Evolutionary conservation across 768 basidiomycete genomes (phyloP).

Genomic region (Macrocybe gigantea): DNA sequence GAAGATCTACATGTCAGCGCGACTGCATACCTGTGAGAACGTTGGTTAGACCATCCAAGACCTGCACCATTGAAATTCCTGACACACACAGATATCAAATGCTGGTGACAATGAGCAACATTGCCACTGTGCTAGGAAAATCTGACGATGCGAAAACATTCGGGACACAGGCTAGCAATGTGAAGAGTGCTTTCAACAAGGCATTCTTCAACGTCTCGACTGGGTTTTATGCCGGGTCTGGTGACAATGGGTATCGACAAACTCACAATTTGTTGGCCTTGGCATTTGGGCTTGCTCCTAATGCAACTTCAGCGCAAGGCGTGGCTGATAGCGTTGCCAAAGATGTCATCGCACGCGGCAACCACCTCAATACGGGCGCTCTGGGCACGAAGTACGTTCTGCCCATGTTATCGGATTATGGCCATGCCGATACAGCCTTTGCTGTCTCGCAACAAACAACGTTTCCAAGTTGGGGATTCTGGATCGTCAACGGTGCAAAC

Average conservation of each 20-base stretch:
- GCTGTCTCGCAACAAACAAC: conserved; percentile 21
- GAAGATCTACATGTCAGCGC: conserved; percentile 22
- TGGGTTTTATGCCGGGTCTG: conserved; percentile 18
- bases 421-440: conserved; percentile 18
- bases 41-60: background rate
- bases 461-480: conserved; percentile 24
- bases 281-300: conserved; percentile 16
- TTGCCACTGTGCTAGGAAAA: conserved; percentile 16
- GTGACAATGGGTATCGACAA: conserved; percentile 22
- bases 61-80: background rate
- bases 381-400: conserved; percentile 19
- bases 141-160: conserved; percentile 17
- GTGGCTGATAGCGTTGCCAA: conserved; percentile 19
- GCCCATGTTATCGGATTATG: conserved; percentile 16
- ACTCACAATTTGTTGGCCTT: conserved; percentile 23
- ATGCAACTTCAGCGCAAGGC: conserved; percentile 12
- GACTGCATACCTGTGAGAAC: conserved; percentile 22
- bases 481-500: conserved; percentile 23
- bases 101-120: conserved; percentile 19
- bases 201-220: conserved; percentile 15
- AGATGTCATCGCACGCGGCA: conserved; percentile 15
- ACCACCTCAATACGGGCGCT: conserved; percentile 19
- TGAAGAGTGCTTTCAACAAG: conserved; percentile 21
- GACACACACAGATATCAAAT: conserved; percentile 18
- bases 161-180: conserved; percentile 15